Evolutionary conservation across 2,329 filamentous ascomycete species (phyloP).

Genomic region (Fusarium luffae): DNA sequence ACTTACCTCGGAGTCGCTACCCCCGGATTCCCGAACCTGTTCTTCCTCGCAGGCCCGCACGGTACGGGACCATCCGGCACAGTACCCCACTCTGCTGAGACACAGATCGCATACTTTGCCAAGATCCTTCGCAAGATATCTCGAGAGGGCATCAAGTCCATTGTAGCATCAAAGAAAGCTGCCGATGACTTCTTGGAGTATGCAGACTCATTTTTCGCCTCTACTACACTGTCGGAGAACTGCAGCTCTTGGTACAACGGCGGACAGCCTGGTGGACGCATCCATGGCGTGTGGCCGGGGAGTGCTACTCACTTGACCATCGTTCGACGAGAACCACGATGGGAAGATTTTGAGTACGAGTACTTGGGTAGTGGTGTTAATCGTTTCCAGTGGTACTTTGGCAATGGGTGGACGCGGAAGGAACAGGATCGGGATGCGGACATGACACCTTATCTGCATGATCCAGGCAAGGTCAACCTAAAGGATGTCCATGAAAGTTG

Average conservation of each 20-base stretch:
- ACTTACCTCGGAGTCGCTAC: background rate
- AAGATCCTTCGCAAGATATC: background rate
- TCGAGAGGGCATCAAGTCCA: background rate
- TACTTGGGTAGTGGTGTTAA: background rate
- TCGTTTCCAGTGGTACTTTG: conserved; percentile 2
- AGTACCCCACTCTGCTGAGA: background rate
- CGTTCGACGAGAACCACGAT: background rate
- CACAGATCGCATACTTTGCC: background rate
- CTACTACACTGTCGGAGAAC: background rate
- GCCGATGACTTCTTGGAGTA: background rate
- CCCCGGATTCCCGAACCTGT: background rate
- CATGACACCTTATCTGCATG: background rate
- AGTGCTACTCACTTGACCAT: background rate
- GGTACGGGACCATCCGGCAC: background rate
- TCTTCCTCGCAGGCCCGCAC: background rate
- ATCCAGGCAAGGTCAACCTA: background rate
- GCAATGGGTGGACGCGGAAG: background rate
- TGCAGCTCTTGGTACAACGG: conserved; percentile 2
- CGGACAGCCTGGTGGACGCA: background rate
- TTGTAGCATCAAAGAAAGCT: background rate
- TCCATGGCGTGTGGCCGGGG: background rate
- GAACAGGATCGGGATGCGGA: background rate
- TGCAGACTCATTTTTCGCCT: background rate
- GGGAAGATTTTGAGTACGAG: conserved; percentile 1
- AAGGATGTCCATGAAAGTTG: background rate